Evolutionary conservation across 2,329 filamentous ascomycete genomes (phyloP).

Genomic region (Fusarium nygamai): DNA sequence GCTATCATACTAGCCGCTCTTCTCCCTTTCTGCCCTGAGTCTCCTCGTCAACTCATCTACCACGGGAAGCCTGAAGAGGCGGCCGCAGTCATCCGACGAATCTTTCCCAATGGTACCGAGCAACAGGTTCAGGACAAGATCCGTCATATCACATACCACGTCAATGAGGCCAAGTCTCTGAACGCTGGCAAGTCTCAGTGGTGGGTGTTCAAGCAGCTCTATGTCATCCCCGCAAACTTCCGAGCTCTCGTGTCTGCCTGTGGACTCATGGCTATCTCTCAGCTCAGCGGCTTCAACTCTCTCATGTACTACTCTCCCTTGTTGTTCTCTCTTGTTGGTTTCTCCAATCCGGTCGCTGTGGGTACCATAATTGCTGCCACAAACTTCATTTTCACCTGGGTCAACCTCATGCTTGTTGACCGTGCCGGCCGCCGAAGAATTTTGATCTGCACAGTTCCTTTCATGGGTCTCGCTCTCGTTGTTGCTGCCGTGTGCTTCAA

Average conservation of each 20-base stretch:
- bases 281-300: constrained; percentile 64
- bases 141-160: constrained; percentile 49
- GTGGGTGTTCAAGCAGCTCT: constrained; percentile 57
- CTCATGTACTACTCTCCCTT: constrained; percentile 61
- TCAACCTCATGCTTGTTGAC: constrained; percentile 59
- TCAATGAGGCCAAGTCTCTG: constrained; percentile 52
- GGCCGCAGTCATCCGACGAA: constrained; percentile 48
- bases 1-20: constrained; percentile 55
- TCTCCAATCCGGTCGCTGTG: constrained; percentile 59
- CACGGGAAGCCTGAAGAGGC: constrained; percentile 54
- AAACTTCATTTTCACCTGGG: constrained; percentile 60
- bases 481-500: constrained; percentile 55
- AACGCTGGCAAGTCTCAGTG: constrained; percentile 53
- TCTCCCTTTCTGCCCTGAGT: constrained; percentile 59
- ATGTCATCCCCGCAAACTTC: constrained; percentile 54
- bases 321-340: constrained; percentile 60
- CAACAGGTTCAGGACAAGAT: constrained; percentile 57
- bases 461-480: constrained; percentile 56
- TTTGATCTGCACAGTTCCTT: constrained; percentile 54
- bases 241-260: constrained; percentile 58
- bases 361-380: constrained; percentile 55
- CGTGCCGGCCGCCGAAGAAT: constrained; percentile 56
- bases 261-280: constrained; percentile 62
- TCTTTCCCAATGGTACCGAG: constrained; percentile 55
- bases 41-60: constrained; percentile 57